phyloP scores from a whole-genome alignment of 306 rosid genomes.

The Lathyrus oleraceus region DNA sequence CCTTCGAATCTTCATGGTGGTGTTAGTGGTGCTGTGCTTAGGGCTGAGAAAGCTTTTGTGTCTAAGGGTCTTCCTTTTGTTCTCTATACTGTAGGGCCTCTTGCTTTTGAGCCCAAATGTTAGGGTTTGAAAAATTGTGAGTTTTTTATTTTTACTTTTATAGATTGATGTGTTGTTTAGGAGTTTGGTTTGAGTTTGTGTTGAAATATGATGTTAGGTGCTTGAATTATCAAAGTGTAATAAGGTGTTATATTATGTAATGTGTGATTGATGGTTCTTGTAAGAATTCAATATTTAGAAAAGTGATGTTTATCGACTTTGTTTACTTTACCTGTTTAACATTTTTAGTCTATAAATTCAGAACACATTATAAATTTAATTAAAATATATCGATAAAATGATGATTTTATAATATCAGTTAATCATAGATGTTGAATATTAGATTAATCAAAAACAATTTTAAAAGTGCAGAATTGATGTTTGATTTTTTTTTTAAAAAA shows the following conservation, averaged over 20 bases:
- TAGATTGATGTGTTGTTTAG: neutral
- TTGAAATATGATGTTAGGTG: neutral
- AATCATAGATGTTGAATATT: too few species aligned
- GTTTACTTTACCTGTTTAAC: neutral
- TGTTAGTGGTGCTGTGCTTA: conserved; percentile 48
- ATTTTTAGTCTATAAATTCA: too few species aligned
- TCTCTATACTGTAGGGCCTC: conserved; percentile 74
- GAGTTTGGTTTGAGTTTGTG: neutral
- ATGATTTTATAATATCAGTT: too few species aligned
- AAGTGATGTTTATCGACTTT: neutral
- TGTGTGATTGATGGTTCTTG: conserved; percentile 10
- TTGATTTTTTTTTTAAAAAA: too few species aligned
- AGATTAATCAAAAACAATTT: too few species aligned
- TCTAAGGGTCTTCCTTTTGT: conserved; percentile 46
- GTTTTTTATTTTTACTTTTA: neutral
- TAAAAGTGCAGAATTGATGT: too few species aligned
- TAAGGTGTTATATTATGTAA: neutral
- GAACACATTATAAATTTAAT: too few species aligned
- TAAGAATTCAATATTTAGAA: neutral
- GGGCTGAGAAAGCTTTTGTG: conserved; percentile 50
- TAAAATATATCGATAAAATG: too few species aligned
- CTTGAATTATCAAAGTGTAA: neutral
- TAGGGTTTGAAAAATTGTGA: neutral
- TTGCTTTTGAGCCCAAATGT: conserved; percentile 78
- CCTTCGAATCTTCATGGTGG: conserved; percentile 66